These are phyloP conservation scores for Geotrichum klebahnii DNA, from an alignment of 1,139 yeast species.

Conservation along the genomic window DNA sequence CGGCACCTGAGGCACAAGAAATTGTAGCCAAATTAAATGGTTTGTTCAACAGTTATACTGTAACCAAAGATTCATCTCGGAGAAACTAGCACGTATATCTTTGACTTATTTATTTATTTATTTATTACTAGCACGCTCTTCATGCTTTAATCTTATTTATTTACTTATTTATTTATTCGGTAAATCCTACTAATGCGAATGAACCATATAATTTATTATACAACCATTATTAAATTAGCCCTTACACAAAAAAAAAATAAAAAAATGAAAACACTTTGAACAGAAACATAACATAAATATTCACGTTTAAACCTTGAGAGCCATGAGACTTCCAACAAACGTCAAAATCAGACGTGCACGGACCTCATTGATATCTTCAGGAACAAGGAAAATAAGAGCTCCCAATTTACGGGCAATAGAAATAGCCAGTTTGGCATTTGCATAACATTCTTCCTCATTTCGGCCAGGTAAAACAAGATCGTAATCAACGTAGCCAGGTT, in stretches of 20 bases:
- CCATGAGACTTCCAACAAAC: conserved; percentile 92
- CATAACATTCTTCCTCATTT: conserved; percentile 80
- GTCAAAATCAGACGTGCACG: conserved; percentile 90
- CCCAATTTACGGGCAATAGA: conserved; percentile 98
- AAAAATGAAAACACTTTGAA: neutral
- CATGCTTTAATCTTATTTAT: no score
- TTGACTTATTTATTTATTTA: conserved; percentile 5
- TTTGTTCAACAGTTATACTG: conserved; percentile 13
- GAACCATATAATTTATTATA: neutral
- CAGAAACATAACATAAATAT: no score
- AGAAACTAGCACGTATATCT: neutral
- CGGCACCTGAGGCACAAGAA: conserved; percentile 60
- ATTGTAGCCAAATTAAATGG: conserved; percentile 58
- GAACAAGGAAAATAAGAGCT: conserved; percentile 95
- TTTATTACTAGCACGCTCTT: neutral
- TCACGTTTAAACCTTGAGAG: conserved; percentile 40
- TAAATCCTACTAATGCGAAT: no score
- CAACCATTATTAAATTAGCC: neutral
- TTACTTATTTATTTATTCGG: no score
- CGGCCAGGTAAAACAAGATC: conserved; percentile 76
- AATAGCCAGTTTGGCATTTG: conserved; percentile 93
- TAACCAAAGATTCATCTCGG: conserved; percentile 17
- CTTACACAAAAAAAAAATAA: neutral
- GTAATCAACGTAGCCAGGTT: conserved; percentile 96
- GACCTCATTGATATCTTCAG: conserved; percentile 97